Conservation (phyloP, 139 green algal species). For the Chlamydomonas incerta region DNA sequence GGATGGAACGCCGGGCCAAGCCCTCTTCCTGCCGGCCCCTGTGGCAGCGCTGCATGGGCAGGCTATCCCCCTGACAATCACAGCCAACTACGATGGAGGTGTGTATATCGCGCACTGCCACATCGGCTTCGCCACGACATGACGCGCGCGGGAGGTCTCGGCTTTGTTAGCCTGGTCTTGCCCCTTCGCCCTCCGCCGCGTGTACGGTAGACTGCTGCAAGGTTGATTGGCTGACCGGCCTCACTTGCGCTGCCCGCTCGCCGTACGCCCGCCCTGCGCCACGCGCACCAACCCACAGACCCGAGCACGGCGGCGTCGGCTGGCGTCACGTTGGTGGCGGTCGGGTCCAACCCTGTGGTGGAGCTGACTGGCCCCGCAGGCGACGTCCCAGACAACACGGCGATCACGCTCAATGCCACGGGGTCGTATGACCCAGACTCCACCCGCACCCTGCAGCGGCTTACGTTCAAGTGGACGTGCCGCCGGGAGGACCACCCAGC, state of each 20-base stretch:
- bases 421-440: conserved; percentile 2
- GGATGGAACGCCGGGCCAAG: not conserved
- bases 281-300: not conserved
- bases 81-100: not conserved
- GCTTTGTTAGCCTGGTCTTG: too few species aligned
- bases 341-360: not conserved
- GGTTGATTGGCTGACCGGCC: too few species aligned
- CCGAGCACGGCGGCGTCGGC: not conserved
- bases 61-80: not conserved
- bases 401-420: too few species aligned
- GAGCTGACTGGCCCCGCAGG: not conserved
- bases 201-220: too few species aligned
- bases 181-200: too few species aligned
- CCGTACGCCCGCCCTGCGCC: too few species aligned
- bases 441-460: not conserved
- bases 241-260: too few species aligned
- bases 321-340: conserved; percentile 1
- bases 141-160: too few species aligned
- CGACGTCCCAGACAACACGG: not conserved
- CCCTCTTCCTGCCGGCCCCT: conserved; percentile 1
- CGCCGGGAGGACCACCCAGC: not conserved
- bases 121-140: too few species aligned
- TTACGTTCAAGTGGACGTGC: conserved; percentile 9
- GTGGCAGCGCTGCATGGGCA: conserved; percentile 17
- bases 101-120: not conserved